A percentile compares a stretch with the other conserved stretches of the same genome.
phyloP scores from a whole-genome alignment of 2,329 filamentous ascomycete species.

The Claviceps sp. region DNA sequence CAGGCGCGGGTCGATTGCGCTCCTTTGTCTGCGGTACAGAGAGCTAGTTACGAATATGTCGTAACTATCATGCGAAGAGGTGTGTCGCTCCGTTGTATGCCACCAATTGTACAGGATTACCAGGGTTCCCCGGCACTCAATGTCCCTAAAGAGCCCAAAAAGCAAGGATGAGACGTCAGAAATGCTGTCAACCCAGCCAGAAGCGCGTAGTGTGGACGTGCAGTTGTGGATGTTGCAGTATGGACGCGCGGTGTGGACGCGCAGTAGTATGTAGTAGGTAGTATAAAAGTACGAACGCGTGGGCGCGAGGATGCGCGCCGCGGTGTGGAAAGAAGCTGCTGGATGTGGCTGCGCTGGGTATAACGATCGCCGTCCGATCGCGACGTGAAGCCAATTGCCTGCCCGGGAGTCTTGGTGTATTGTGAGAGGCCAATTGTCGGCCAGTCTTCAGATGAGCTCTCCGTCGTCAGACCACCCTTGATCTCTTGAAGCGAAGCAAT shows the following conservation, averaged over 20 bases:
- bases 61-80: not conserved
- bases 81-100: not conserved
- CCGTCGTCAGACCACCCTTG: not conserved
- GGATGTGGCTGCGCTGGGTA: not conserved
- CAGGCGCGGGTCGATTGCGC: not conserved
- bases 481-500: not conserved
- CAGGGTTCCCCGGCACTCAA: not conserved
- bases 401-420: not conserved
- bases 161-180: not conserved
- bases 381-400: not conserved
- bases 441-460: not conserved
- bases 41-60: not conserved
- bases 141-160: not conserved
- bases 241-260: not conserved
- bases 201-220: not conserved
- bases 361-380: not conserved
- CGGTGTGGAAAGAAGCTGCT: too few relatives aligned
- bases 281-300: too few relatives aligned
- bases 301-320: too few relatives aligned
- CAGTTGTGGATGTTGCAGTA: not conserved
- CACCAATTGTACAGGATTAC: not conserved
- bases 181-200: not conserved
- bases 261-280: too few relatives aligned
- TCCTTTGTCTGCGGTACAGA: not conserved
- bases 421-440: not conserved